Base-by-base conservation (phyloP, 805 yeast genomes). In the Myxozyma vanderwaltii region DNA sequence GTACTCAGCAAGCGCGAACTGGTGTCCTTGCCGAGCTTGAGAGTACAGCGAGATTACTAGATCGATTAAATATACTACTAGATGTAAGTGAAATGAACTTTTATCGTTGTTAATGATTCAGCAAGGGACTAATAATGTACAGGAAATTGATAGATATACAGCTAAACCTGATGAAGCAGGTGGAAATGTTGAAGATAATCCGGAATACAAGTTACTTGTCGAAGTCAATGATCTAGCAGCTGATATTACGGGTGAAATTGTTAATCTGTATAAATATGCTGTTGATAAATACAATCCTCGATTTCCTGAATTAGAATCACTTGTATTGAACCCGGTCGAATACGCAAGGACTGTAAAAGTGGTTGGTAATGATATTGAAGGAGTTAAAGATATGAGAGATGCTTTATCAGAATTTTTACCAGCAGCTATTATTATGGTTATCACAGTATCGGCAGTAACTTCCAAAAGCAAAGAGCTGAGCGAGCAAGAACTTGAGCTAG, bases 381-480 rank as follows among this genome's bases (percentile, higher is more conserved):
- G 63, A 19, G 60, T 69, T 0, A 59, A 68, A 3, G 73, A 73
- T 38, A 55, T 71, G 1, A 67, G 73, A 17, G 57, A 71, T 0
- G 67, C 72, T n/a, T 68, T 84, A 63, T 69, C 76, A 61, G 33
- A 58, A 2, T 74, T 82, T 39, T 66, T 89, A 7, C 74, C 83
- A 2, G 82, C 81, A 56, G 95, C 90, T 49, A 87, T 87, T 65
- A 74, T 85, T 0, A 76, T 91, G 67, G 86, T 89, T 3, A 72
- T 91, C 6, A 82, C 86, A 0, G 88, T 91, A 86, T 82, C 95
- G 0, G 84, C 87, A 24, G 81, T 82, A 36, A 82, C 83, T 36
- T 74, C 78, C 4, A 73, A 74, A 44, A 74, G 76, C 4, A 59
- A 59, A 0, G 63, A 69, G 0, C 64, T 80, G 21, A 52, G 72